Conservation (phyloP, 139 green algal species). For the Chlamydomonas sp. region DNA sequence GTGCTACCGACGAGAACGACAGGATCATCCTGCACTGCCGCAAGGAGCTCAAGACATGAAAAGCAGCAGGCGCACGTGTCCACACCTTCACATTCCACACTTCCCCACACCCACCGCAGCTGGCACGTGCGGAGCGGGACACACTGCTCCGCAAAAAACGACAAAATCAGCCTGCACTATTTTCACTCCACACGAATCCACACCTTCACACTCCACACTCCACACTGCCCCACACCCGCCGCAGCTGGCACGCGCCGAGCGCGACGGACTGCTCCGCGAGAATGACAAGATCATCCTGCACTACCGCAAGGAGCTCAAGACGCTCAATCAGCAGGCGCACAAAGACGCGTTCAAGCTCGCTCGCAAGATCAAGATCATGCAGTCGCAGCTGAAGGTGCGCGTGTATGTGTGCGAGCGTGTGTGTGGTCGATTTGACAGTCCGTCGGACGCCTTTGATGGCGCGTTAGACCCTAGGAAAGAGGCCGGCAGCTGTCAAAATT, state of each 20-base stretch:
- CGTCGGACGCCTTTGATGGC: too few species aligned
- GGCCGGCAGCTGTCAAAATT: too few species aligned
- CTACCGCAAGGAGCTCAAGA: constrained; percentile 8
- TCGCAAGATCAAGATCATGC: background rate
- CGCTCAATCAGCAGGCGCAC: background rate
- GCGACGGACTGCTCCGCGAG: constrained; percentile 30
- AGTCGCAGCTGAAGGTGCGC: too few species aligned
- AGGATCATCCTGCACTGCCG: background rate
- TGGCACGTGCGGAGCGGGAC: too few species aligned
- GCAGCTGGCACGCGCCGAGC: constrained; percentile 20
- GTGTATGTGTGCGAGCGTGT: too few species aligned
- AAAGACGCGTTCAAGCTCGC: background rate
- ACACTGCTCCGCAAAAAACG: background rate
- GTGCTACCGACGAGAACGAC: background rate
- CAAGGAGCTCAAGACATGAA: background rate
- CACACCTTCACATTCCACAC: too few species aligned
- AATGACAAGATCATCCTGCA: constrained; percentile 40
- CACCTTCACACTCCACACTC: too few species aligned
- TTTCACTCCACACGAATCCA: background rate
- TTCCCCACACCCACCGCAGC: too few species aligned
- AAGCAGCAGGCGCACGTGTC: background rate
- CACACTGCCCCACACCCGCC: too few species aligned
- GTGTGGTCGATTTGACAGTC: too few species aligned
- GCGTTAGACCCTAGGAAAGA: too few species aligned
- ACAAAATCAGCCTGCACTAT: background rate